Evolutionary conservation across 169 alveolate species (phyloP), one percentile per base, ranked within the genome.

Genomic region (Toxoplasma gondii): DNA sequence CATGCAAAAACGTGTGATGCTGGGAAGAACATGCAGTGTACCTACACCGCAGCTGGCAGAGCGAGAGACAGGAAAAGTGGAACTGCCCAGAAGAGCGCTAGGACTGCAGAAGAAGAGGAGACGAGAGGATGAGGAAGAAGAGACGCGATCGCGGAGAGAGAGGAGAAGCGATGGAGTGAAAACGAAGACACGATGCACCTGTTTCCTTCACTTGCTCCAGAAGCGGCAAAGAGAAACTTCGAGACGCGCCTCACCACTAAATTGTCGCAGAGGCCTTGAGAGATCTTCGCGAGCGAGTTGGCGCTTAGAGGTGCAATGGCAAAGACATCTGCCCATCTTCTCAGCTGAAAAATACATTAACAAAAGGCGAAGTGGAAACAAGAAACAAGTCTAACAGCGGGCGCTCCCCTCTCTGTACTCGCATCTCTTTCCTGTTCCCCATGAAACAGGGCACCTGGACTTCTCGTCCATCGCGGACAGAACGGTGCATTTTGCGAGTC

Each of bases 241-340:
- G n/a, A n/a, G n/a, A n/a, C n/a, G n/a, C n/a, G n/a, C n/a, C n/a
- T n/a, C 88, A 97, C 99, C 95, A 98, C 96, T 44, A 99, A 93
- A 82, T 98, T 98, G 95, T 98, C 99, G 95, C 99, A 98, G 44
- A 98, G 94, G 16, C 99, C 99, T 87, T 96, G 92, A 5, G 99
- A 92, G 7, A 99, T 81, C 94, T 98, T 98, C 7, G 99, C 99
- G 44, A 99, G 88, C 27, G 99, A 98, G 96, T 99, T 99, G 36
- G 99, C 99, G 44, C 98, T 97, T 82, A 98, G 90, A 16, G 99
- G 99, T 38, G 99, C 98, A 16, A 99, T 97, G 19, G 98, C 92
- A 31, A 98, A 96, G 22, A 98, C 64, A 54, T 97, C 98, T 0
- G 99, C 99, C 99, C 99, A 97, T 88, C 97, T 97, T 44, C 99